Percentiles rank a stretch among this genome's conserved stretches.
Conservation (phyloP, 1,284 basidiomycete species). For the Pseudozyma sp. region DNA sequence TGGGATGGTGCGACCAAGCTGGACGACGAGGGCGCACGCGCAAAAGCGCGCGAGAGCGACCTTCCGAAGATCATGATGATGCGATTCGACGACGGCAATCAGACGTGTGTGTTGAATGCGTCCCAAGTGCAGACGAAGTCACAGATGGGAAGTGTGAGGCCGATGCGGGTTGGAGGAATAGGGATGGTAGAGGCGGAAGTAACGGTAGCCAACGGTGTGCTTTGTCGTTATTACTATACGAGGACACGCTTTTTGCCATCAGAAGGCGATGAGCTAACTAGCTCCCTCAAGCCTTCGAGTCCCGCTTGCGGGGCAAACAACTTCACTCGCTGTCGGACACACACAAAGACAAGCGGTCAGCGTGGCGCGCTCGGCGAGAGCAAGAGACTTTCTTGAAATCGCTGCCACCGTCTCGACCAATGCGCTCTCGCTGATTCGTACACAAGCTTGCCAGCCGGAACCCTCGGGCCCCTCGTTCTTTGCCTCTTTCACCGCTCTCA, state of each 20-base stretch:
- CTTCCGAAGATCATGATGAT: constrained; percentile 48
- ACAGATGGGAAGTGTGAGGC: constrained; percentile 1
- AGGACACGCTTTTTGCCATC: not conserved
- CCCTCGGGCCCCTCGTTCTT: not conserved
- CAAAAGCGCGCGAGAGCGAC: constrained; percentile 53
- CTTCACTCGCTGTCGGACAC: not conserved
- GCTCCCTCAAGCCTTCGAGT: constrained; percentile 12
- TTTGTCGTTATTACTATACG: not conserved
- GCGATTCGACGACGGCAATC: constrained; percentile 13
- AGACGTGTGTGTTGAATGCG: constrained; percentile 10
- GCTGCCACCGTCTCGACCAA: constrained; percentile 20
- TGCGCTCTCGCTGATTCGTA: constrained; percentile 31
- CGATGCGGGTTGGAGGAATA: not conserved
- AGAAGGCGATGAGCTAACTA: constrained; percentile 10
- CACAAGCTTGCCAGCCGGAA: not conserved
- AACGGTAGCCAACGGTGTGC: not conserved
- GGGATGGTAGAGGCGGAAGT: constrained; percentile 1
- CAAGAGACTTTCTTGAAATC: constrained; percentile 2
- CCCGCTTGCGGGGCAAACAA: constrained; percentile 39
- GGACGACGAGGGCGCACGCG: constrained; percentile 48
- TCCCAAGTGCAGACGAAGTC: constrained; percentile 6
- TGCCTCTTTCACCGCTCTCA: not conserved
- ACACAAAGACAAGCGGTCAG: not conserved
- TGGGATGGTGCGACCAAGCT: constrained; percentile 45
- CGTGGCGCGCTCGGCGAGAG: constrained; percentile 2